phyloP scores from a whole-genome alignment of 2,329 filamentous ascomycete species.

The Aureobasidium subglaciale region DNA sequence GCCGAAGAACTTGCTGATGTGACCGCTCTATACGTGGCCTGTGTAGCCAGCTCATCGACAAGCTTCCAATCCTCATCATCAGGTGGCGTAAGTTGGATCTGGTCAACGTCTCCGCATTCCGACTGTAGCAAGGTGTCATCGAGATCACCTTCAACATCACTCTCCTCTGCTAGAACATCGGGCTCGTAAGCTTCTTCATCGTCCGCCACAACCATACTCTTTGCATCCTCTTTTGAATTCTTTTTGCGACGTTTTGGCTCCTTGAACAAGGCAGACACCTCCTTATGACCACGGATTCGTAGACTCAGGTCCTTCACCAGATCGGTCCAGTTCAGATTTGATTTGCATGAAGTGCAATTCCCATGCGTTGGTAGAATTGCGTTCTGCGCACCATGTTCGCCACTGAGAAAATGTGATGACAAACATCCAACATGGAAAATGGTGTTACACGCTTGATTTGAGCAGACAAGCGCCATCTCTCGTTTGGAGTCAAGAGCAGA shows the following conservation, averaged over 20 bases:
- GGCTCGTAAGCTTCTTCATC: constrained; percentile 2
- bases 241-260: constrained; percentile 33
- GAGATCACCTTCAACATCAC: constrained; percentile 3
- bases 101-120: constrained; percentile 7
- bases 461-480: constrained; percentile 46
- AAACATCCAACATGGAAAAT: constrained; percentile 52
- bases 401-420: constrained; percentile 43
- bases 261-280: constrained; percentile 63
- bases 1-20: background rate
- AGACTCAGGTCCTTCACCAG: constrained; percentile 79
- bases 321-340: constrained; percentile 60
- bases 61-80: constrained; percentile 3
- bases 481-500: constrained; percentile 29
- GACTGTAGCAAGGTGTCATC: constrained; percentile 7
- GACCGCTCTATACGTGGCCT: constrained; percentile 18
- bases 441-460: constrained; percentile 40
- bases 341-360: constrained; percentile 62
- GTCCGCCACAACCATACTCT: background rate
- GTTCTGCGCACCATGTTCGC: constrained; percentile 29
- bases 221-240: constrained; percentile 1
- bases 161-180: background rate
- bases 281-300: constrained; percentile 61
- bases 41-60: background rate
- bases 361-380: constrained; percentile 61
- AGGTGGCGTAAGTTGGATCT: background rate